phyloP scores from a whole-genome alignment of 2,329 filamentous ascomycete species.

The Epicoccum nigrum region DNA sequence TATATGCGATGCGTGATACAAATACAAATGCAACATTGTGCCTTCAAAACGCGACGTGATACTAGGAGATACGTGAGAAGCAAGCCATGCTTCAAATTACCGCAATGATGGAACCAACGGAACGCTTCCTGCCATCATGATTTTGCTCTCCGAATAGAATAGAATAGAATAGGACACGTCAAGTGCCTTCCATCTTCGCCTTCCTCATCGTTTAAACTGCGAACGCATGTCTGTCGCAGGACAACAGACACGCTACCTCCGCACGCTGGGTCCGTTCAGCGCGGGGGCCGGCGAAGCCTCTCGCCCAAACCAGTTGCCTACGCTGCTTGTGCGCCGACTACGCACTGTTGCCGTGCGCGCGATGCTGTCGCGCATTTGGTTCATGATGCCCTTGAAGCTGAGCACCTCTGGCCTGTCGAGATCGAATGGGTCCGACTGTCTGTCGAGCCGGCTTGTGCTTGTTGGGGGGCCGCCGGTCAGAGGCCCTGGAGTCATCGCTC shows the following conservation, averaged over 20 bases:
- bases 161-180: slow-evolving; percentile 1
- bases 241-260: slow-evolving; percentile 5
- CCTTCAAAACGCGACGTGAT: neutral
- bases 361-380: slow-evolving; percentile 38
- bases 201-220: neutral
- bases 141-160: no score
- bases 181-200: slow-evolving; percentile 1
- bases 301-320: slow-evolving; percentile 36
- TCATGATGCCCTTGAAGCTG: slow-evolving; percentile 39
- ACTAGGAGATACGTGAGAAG: slow-evolving; percentile 3
- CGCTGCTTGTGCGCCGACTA: slow-evolving; percentile 36
- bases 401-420: slow-evolving; percentile 50
- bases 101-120: slow-evolving; percentile 35
- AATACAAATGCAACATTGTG: slow-evolving; percentile 10
- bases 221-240: no score
- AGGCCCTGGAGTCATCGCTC: slow-evolving; percentile 22
- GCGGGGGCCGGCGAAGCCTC: slow-evolving; percentile 27
- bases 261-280: slow-evolving; percentile 22
- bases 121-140: slow-evolving; percentile 44
- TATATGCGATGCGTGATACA: slow-evolving; percentile 17
- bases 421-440: slow-evolving; percentile 50
- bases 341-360: slow-evolving; percentile 33
- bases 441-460: slow-evolving; percentile 30
- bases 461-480: slow-evolving; percentile 7
- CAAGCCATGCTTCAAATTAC: neutral